Evolutionary conservation across 768 basidiomycete genomes (phyloP).

Genomic region (Phanerochaete sordida): DNA sequence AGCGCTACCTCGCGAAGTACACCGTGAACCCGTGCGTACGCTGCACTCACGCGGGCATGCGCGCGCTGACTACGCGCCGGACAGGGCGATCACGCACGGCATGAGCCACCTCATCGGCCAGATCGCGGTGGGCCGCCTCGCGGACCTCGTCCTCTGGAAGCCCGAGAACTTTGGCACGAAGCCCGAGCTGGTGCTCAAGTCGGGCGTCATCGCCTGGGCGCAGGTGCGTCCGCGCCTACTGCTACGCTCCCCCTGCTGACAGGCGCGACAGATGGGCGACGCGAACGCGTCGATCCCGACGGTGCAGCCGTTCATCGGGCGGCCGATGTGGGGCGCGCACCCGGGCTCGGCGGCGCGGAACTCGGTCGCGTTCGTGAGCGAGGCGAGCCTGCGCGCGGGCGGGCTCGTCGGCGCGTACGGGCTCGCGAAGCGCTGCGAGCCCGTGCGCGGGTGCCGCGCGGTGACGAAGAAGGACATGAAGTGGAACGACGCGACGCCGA

Average conservation of each 20-base stretch:
- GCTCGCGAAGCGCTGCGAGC: constrained; percentile 66
- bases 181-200: constrained; percentile 94
- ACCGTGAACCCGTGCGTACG: constrained; percentile 90
- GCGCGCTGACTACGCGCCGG: not conserved
- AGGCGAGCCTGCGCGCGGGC: constrained; percentile 52
- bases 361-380: constrained; percentile 84
- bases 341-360: constrained; percentile 76
- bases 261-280: constrained; percentile 76
- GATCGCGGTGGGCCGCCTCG: constrained; percentile 75
- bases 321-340: constrained; percentile 92
- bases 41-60: not conserved
- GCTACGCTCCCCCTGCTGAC: not conserved
- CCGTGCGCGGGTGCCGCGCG: constrained; percentile 72
- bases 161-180: constrained; percentile 90
- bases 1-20: constrained; percentile 94
- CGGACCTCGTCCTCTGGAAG: constrained; percentile 95
- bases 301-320: constrained; percentile 82
- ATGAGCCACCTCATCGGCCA: constrained; percentile 87
- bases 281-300: constrained; percentile 96
- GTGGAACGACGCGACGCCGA: constrained; percentile 79
- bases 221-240: constrained; percentile 49
- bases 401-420: constrained; percentile 63
- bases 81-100: constrained; percentile 90
- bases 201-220: constrained; percentile 89
- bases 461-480: constrained; percentile 92